Evolutionary conservation across 352 stramenopile genomes (phyloP).

Genomic region (Pythium vanterpoolii): DNA sequence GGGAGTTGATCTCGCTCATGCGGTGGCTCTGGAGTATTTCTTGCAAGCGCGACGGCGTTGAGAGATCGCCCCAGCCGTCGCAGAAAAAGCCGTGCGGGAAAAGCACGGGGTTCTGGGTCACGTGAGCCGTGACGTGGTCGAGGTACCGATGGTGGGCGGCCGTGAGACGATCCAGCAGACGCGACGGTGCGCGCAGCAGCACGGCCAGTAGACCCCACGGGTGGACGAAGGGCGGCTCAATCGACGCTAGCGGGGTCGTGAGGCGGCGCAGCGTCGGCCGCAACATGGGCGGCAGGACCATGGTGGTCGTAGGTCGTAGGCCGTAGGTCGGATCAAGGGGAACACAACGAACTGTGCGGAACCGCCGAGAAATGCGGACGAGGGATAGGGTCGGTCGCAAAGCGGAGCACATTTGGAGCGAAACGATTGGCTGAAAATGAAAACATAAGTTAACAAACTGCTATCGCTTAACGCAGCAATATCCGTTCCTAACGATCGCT

Average conservation of each 20-base stretch:
- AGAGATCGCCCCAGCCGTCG: conserved; percentile 75
- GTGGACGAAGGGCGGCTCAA: conserved; percentile 30
- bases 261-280: conserved; percentile 3
- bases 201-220: conserved; percentile 56
- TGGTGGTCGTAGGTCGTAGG: neutral
- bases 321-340: neutral
- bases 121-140: conserved; percentile 55
- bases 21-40: conserved; percentile 58
- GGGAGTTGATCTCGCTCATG: conserved; percentile 51
- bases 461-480: too few species aligned
- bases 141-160: conserved; percentile 64
- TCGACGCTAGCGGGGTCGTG: neutral
- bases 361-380: neutral
- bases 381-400: neutral
- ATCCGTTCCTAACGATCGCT: too few species aligned
- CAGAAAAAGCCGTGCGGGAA: conserved; percentile 80
- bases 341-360: neutral
- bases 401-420: neutral
- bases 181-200: conserved; percentile 55
- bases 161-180: conserved; percentile 57
- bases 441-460: too few species aligned
- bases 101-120: conserved; percentile 73
- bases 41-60: conserved; percentile 48
- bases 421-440: neutral
- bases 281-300: neutral